phyloP scores from a whole-genome alignment of 768 basidiomycete genomes.

The Suillus discolor region DNA sequence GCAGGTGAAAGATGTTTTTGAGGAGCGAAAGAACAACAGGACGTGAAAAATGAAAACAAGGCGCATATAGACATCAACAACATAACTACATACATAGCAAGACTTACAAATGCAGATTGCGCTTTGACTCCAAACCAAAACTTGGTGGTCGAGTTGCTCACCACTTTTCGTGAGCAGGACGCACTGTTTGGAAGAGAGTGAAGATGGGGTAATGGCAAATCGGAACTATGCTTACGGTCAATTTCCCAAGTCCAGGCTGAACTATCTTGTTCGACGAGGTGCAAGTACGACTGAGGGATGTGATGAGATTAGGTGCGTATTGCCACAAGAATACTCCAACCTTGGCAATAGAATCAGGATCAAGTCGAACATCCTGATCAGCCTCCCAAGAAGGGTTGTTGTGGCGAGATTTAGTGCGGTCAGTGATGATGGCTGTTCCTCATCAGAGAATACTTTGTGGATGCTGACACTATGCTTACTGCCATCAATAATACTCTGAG shows the following conservation, averaged over 20 bases:
- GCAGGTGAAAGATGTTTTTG: slow-evolving; percentile 52
- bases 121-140: background rate
- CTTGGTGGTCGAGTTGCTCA: slow-evolving; percentile 21
- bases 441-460: background rate
- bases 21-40: slow-evolving; percentile 41
- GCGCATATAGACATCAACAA: background rate
- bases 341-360: slow-evolving; percentile 70
- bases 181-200: slow-evolving; percentile 33
- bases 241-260: slow-evolving; percentile 82
- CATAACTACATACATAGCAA: background rate
- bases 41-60: slow-evolving; percentile 9
- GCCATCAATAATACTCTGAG: slow-evolving; percentile 5
- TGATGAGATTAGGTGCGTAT: slow-evolving; percentile 3
- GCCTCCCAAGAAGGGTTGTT: slow-evolving; percentile 42
- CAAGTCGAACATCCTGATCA: slow-evolving; percentile 51
- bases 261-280: slow-evolving; percentile 66
- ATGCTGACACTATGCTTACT: background rate
- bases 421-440: slow-evolving; percentile 23
- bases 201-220: background rate
- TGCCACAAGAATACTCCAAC: slow-evolving; percentile 36
- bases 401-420: slow-evolving; percentile 31
- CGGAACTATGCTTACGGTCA: slow-evolving; percentile 53
- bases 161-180: slow-evolving; percentile 59
- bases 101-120: background rate
- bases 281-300: slow-evolving; percentile 58